Conservation (phyloP, 106 monocot species). For the Dendrobium nobile region DNA sequence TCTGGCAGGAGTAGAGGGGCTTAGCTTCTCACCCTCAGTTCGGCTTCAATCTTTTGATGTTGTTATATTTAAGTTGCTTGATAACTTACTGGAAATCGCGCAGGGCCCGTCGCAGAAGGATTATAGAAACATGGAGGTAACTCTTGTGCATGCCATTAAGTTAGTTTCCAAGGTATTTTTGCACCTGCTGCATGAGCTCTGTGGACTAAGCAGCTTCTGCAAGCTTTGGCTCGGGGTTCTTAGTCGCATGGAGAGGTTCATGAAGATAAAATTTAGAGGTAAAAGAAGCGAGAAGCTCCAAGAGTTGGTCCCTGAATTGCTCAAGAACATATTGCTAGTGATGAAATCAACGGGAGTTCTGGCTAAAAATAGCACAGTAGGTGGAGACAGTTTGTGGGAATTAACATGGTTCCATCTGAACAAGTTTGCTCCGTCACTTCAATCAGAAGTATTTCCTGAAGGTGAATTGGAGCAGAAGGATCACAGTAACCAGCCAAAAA, state of each 20-base stretch:
- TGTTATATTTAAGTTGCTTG: conserved; percentile 49
- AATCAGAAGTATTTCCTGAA: conserved; percentile 34
- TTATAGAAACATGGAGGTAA: conserved; percentile 59
- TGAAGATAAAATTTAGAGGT: conserved; percentile 61
- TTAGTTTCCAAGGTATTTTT: conserved; percentile 51
- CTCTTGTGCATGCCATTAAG: conserved; percentile 50
- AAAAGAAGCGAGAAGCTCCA: conserved; percentile 52
- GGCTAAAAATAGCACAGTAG: conserved; percentile 41
- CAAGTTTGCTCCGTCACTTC: conserved; percentile 46
- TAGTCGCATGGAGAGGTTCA: conserved; percentile 53
- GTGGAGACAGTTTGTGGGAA: conserved; percentile 48
- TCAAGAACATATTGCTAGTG: conserved; percentile 64
- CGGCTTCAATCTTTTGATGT: conserved; percentile 53
- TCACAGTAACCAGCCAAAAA: neutral
- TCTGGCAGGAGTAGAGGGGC: conserved; percentile 42
- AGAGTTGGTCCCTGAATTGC: conserved; percentile 51
- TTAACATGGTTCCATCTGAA: conserved; percentile 42
- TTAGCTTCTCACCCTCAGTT: conserved; percentile 26
- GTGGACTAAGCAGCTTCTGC: conserved; percentile 32
- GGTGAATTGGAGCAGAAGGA: conserved; percentile 25
- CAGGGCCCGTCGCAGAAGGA: conserved; percentile 55
- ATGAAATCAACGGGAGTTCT: conserved; percentile 62
- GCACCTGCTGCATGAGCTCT: conserved; percentile 45
- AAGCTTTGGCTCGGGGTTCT: conserved; percentile 64
- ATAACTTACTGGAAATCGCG: conserved; percentile 48